These are phyloP conservation scores for Geotrichum macrosporum DNA, from an alignment of 1,139 yeast species.

Conservation along the genomic window DNA sequence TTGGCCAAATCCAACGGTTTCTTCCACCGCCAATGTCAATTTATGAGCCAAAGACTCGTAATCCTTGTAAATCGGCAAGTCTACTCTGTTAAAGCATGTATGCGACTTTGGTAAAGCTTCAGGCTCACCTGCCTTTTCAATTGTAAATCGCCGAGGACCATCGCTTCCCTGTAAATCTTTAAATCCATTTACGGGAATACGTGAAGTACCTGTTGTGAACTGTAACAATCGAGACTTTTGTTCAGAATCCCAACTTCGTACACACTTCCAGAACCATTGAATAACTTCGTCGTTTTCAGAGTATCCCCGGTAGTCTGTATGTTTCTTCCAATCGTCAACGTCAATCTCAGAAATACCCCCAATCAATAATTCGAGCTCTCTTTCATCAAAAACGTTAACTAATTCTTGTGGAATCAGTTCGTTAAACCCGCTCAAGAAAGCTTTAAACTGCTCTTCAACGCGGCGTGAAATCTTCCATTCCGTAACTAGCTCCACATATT, in stretches of 20 bases:
- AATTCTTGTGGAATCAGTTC: conserved; percentile 96
- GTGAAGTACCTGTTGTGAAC: conserved; percentile 96
- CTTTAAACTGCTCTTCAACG: conserved; percentile 92
- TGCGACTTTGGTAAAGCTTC: conserved; percentile 94
- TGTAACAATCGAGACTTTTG: conserved; percentile 93
- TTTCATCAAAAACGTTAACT: conserved; percentile 93
- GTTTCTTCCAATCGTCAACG: conserved; percentile 97
- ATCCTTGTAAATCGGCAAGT: conserved; percentile 76
- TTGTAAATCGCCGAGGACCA: conserved; percentile 97
- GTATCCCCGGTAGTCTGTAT: conserved; percentile 96
- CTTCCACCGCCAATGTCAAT: conserved; percentile 83
- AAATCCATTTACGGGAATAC: conserved; percentile 98
- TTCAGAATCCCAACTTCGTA: conserved; percentile 91
- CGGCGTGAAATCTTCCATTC: conserved; percentile 95
- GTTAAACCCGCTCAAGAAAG: conserved; percentile 94
- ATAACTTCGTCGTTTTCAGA: conserved; percentile 94
- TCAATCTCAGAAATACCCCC: conserved; percentile 99
- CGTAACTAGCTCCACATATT: conserved; percentile 88
- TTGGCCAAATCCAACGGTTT: conserved; percentile 94
- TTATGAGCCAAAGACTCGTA: conserved; percentile 74
- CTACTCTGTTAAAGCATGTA: conserved; percentile 91
- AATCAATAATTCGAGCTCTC: conserved; percentile 90
- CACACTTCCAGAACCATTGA: conserved; percentile 98
- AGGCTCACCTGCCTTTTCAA: conserved; percentile 94
- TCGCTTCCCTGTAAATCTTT: conserved; percentile 97